Evolutionary conservation across 139 green algal species (phyloP), one percentile per base, ranked within the genome.

Genomic region (Haematococcus sp.): DNA sequence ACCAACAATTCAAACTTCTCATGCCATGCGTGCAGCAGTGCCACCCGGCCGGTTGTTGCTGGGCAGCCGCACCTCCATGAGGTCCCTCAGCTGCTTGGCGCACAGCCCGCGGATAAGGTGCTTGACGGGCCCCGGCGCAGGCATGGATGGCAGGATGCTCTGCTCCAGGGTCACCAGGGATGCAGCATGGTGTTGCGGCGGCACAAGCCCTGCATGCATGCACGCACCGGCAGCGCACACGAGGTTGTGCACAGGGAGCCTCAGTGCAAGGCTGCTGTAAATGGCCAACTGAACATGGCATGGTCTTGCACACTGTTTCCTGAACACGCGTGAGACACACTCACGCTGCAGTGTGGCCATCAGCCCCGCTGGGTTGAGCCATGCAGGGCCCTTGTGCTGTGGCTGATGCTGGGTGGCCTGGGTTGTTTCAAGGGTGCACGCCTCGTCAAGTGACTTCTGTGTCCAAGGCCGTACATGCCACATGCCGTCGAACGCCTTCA

Each of bases 131-230:
- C 60, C 60, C 23, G 76, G 76, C 27, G 46, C 51, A 43, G n/a
- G 35, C 27, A 59, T 52, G 19, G 34, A 34, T 0, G 76, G 69
- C 40, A 81, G 69, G 46, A 81, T 74, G 63, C 16, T 56, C 70
- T 81, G 76, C 64, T 81, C 76, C 52, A 81, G 69, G 3, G 63
- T 81, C 20, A 81, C 76, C 61, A 81, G 54, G 1, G 70, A 74
- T 28, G 22, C 52, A 27, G 52, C 9, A 15, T 27, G 52, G 52
- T 27, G 19, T 15, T 60, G 52, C 15, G 22, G 20, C 9, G 19
- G 52, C 15, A 7, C 52, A 4, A 60, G 52, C 9, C 20, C 52
- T 60, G 52, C 19, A 27, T 15, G 20, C 40, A 49, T 49, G 40
- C 7, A 49, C 40, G 11, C 40, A 49, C 7, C 40, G 11, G 40